These are phyloP conservation scores for Colletotrichum sp. DNA, from an alignment of 2,329 filamentous ascomycete genomes.

Conservation along the genomic window DNA sequence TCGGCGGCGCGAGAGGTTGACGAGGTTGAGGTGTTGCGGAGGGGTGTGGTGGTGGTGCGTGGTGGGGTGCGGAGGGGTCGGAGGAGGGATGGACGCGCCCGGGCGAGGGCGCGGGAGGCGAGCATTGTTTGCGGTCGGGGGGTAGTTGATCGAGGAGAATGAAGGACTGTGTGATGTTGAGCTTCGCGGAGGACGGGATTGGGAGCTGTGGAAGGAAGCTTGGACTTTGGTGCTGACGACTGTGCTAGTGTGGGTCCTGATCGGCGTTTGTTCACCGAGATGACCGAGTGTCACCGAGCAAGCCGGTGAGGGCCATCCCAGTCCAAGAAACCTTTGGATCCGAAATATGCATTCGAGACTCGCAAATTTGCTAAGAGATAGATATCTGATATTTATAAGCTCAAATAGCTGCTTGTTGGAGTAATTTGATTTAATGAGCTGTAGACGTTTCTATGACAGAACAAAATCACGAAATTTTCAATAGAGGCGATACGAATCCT, in stretches of 20 bases:
- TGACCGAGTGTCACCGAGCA: not conserved
- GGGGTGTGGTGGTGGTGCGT: not conserved
- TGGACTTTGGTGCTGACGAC: not conserved
- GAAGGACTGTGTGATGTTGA: not conserved
- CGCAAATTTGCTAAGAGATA: too few species aligned
- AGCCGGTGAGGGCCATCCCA: not conserved
- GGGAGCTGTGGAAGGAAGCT: not conserved
- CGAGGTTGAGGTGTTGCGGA: not conserved
- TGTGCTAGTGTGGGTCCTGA: not conserved
- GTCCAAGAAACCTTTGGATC: too few species aligned
- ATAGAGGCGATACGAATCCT: too few species aligned
- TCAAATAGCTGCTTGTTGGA: too few species aligned
- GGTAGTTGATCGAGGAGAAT: not conserved
- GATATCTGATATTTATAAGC: accelerated
- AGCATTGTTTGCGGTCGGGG: not conserved
- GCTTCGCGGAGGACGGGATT: not conserved
- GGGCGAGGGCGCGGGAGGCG: not conserved
- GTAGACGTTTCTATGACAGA: too few species aligned
- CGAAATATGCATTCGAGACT: too few species aligned
- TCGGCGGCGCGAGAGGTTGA: constrained; percentile 40
- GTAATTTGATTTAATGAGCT: too few species aligned
- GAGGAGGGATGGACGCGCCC: not conserved
- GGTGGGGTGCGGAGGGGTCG: not conserved
- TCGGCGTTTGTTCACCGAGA: not conserved
- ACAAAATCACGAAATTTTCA: too few species aligned